Conservation (phyloP, 1,139 yeast species). For the Debaryomyces robertsiae region DNA sequence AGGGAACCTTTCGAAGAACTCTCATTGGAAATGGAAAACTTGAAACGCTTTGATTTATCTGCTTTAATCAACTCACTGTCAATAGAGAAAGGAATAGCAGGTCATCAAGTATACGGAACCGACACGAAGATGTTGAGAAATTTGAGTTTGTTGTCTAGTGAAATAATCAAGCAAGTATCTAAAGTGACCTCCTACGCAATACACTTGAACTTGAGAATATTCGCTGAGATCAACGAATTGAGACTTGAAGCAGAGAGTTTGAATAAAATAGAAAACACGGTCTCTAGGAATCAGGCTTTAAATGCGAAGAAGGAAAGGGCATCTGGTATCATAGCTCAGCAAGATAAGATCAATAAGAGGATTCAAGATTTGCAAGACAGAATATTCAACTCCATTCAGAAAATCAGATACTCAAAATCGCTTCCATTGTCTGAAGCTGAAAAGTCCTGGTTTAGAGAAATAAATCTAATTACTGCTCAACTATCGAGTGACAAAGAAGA, state of each 20-base stretch:
- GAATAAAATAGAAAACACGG: slow-evolving; percentile 14
- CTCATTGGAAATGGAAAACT: slow-evolving; percentile 4
- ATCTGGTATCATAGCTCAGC: slow-evolving; percentile 21
- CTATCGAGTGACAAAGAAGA: slow-evolving; percentile 14
- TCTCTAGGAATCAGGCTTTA: neutral
- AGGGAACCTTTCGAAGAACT: slow-evolving; percentile 20
- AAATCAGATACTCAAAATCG: slow-evolving; percentile 21
- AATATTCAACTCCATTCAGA: slow-evolving; percentile 26
- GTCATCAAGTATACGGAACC: neutral
- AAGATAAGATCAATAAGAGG: slow-evolving; percentile 25
- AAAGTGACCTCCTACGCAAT: slow-evolving; percentile 24
- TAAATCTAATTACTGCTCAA: slow-evolving; percentile 28
- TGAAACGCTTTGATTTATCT: slow-evolving; percentile 6
- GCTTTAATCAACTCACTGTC: slow-evolving; percentile 2
- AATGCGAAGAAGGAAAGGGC: slow-evolving; percentile 18
- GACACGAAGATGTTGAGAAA: slow-evolving; percentile 17
- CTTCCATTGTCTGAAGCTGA: slow-evolving; percentile 42
- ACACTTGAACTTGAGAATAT: slow-evolving; percentile 27
- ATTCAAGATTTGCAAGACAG: slow-evolving; percentile 25
- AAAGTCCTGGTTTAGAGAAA: slow-evolving; percentile 39
- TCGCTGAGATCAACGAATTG: slow-evolving; percentile 25
- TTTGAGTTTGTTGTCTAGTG: slow-evolving; percentile 25
- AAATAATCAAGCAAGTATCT: slow-evolving; percentile 21
- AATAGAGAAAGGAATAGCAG: slow-evolving; percentile 1
- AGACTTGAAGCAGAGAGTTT: slow-evolving; percentile 26